A percentile compares a stretch with the other conserved stretches of the same genome.
phyloP scores from a whole-genome alignment of 108 stramenopile species.

The Cyclostephanos tholiformis region DNA sequence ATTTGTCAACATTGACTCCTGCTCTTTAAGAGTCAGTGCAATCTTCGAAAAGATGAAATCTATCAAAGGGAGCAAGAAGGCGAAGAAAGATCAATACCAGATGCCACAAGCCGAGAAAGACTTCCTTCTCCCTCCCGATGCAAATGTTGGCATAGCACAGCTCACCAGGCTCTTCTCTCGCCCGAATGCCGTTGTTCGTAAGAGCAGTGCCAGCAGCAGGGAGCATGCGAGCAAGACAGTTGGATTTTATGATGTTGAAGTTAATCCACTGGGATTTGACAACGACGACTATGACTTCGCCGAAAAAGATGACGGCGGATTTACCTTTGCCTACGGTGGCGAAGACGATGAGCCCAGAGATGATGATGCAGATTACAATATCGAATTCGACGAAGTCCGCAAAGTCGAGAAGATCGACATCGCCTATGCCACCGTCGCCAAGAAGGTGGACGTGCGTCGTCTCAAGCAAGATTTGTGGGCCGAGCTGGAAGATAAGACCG shows the following conservation, averaged over 20 bases:
- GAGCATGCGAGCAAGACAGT: constrained; percentile 52
- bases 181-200: constrained; percentile 61
- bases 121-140: constrained; percentile 79
- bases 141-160: constrained; percentile 60
- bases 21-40: constrained; percentile 8
- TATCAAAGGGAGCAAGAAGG: constrained; percentile 48
- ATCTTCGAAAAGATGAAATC: constrained; percentile 46
- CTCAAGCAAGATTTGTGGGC: constrained; percentile 87
- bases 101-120: constrained; percentile 62
- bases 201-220: constrained; percentile 5
- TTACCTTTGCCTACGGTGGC: constrained; percentile 56
- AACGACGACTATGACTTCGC: constrained; percentile 52
- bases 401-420: constrained; percentile 86
- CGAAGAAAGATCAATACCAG: constrained; percentile 57
- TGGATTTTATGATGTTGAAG: constrained; percentile 52
- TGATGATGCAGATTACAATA: constrained; percentile 49
- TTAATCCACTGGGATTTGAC: constrained; percentile 46
- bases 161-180: constrained; percentile 76
- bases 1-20: not conserved
- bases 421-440: constrained; percentile 84
- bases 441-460: constrained; percentile 90
- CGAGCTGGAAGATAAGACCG: constrained; percentile 66
- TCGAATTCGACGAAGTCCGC: constrained; percentile 67
- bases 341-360: constrained; percentile 42
- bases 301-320: constrained; percentile 40